phyloP scores from a whole-genome alignment of 805 yeast genomes.

The Clavispora santaluciae region DNA sequence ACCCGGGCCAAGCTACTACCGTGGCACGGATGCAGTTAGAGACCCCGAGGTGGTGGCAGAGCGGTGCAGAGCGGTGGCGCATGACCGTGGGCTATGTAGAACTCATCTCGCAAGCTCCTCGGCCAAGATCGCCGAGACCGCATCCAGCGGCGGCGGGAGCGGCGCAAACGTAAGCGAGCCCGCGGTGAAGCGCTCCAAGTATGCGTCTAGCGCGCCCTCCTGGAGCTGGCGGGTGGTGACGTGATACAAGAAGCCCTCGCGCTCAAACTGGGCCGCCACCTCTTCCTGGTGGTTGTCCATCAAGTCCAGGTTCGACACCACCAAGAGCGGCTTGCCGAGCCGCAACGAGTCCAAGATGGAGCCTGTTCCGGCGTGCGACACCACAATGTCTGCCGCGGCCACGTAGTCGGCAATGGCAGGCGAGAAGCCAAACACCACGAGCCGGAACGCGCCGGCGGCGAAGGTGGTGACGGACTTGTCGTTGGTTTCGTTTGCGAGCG shows the following conservation, averaged over 20 bases:
- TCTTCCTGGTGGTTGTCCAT: slow-evolving; percentile 32
- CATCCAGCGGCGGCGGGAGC: slow-evolving; percentile 11
- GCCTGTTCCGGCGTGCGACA: slow-evolving; percentile 92
- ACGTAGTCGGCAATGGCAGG: slow-evolving; percentile 34
- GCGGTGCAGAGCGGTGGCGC: too few species aligned
- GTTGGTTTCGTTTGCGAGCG: slow-evolving; percentile 11
- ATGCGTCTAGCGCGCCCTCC: slow-evolving; percentile 6
- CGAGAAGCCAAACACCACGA: slow-evolving; percentile 27
- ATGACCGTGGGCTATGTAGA: too few species aligned
- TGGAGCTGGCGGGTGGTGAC: slow-evolving; percentile 5
- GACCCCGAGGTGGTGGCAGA: too few species aligned
- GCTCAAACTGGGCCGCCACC: slow-evolving; percentile 13
- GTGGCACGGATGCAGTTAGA: too few species aligned
- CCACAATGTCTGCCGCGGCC: slow-evolving; percentile 48
- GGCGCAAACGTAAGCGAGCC: slow-evolving; percentile 5
- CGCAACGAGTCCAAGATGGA: slow-evolving; percentile 78
- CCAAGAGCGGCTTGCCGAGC: slow-evolving; percentile 51
- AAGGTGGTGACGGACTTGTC: slow-evolving; percentile 13
- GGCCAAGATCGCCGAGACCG: slow-evolving; percentile 6
- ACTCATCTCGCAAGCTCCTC: slow-evolving; percentile 2
- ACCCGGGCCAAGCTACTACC: too few species aligned
- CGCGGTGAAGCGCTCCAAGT: slow-evolving; percentile 4
- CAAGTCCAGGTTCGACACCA: slow-evolving; percentile 64
- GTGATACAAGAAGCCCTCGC: slow-evolving; percentile 6
- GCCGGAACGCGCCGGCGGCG: slow-evolving; percentile 6